These are phyloP conservation scores for Fraxinus sp. DNA, from an alignment of 305 asterid genomes.

Conservation along the genomic window DNA sequence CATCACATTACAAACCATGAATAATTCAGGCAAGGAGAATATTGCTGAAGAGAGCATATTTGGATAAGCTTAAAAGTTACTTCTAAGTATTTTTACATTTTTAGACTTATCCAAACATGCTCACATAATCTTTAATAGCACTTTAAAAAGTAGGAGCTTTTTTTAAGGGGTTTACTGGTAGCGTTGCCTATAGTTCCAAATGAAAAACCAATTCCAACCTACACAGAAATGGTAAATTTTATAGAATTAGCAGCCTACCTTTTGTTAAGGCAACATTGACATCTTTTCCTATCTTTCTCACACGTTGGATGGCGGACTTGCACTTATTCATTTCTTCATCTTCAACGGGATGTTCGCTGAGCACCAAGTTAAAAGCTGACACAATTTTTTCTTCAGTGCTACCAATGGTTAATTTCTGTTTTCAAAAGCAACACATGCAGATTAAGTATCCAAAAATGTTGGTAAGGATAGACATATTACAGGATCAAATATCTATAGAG, in stretches of 20 bases:
- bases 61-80: neutral
- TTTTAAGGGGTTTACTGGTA: neutral
- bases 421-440: conserved; percentile 24
- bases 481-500: neutral
- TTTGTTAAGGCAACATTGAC: conserved; percentile 55
- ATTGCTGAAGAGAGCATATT: neutral
- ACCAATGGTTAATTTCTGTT: conserved; percentile 82
- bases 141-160: neutral
- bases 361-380: conserved; percentile 72
- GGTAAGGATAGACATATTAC: neutral
- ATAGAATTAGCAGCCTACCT: conserved; percentile 41
- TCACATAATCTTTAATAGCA: neutral
- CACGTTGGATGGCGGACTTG: conserved; percentile 61
- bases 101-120: neutral
- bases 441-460: conserved; percentile 13
- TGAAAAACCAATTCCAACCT: neutral
- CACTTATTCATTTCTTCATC: conserved; percentile 77
- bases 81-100: neutral
- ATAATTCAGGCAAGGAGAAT: conserved; percentile 1
- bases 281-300: conserved; percentile 77
- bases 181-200: neutral
- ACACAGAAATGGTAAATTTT: neutral
- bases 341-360: conserved; percentile 57
- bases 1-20: conserved; percentile 7
- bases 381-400: conserved; percentile 81